Conservation (phyloP, 306 rosid species). For the Quercus dentata region DNA sequence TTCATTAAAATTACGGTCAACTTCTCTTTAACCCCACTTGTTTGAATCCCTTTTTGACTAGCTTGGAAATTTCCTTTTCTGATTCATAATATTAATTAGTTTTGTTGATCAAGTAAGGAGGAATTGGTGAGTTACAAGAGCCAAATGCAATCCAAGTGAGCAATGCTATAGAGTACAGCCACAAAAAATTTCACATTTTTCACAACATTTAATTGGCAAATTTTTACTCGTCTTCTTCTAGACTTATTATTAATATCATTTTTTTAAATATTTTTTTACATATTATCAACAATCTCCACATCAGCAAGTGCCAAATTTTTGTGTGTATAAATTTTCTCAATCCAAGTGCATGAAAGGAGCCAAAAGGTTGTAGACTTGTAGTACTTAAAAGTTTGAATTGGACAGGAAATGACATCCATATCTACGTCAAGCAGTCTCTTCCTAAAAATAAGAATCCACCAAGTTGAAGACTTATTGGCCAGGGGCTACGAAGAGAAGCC, state of each 20-base stretch:
- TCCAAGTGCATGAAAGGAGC: background rate
- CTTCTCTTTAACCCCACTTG: conserved; percentile 28
- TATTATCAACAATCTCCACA: too few relatives aligned
- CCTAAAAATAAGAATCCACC: background rate
- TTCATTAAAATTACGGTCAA: conserved; percentile 36
- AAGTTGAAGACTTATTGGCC: background rate
- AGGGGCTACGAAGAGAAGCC: background rate
- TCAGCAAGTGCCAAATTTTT: too few relatives aligned
- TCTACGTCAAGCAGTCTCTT: background rate
- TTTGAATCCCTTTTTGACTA: conserved; percentile 31
- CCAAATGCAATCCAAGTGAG: background rate
- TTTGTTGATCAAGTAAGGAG: conserved; percentile 2
- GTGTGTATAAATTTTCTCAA: background rate
- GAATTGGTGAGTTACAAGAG: background rate
- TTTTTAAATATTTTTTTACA: too few relatives aligned
- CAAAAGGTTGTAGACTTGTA: background rate
- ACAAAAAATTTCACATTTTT: too few relatives aligned
- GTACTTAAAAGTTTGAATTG: background rate
- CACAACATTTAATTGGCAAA: too few relatives aligned
- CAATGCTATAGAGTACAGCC: too few relatives aligned
- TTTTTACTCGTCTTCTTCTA: rapidly evolving
- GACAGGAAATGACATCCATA: conserved; percentile 14
- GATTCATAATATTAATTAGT: background rate
- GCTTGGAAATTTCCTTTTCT: background rate
- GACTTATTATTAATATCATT: too few relatives aligned